phyloP scores from a whole-genome alignment of 78 protist genomes.

The Thecamonas trahens region DNA sequence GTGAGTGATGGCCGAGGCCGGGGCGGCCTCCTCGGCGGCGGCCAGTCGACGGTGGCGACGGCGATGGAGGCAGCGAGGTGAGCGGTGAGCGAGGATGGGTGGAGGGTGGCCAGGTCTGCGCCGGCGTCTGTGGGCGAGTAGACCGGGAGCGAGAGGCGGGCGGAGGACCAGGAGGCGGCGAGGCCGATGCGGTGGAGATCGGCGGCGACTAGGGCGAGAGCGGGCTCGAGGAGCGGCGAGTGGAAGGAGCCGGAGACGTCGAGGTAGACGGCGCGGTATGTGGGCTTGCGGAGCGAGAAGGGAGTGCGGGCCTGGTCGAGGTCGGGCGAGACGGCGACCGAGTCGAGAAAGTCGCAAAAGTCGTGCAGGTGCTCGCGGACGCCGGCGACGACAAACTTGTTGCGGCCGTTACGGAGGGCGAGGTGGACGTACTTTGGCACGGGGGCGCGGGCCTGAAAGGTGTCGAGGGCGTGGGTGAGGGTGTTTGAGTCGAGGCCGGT shows the following conservation, averaged over 20 bases:
- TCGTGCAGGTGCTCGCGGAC: slow-evolving; percentile 11
- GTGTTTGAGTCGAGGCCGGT: background rate
- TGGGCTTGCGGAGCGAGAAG: slow-evolving; percentile 30
- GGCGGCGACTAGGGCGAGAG: background rate
- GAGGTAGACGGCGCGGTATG: slow-evolving; percentile 16
- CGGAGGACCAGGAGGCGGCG: background rate
- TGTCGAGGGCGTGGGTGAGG: background rate
- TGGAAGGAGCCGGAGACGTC: slow-evolving; percentile 48
- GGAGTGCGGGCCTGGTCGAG: slow-evolving; percentile 32
- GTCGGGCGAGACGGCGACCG: background rate
- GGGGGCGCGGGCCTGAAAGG: slow-evolving; percentile 6
- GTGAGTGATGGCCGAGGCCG: slow-evolving; percentile 13
- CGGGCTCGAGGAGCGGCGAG: slow-evolving; percentile 3
- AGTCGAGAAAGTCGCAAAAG: background rate
- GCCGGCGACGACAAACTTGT: slow-evolving; percentile 22
- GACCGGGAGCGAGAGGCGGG: slow-evolving; percentile 20
- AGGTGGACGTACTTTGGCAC: background rate
- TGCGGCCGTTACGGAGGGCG: slow-evolving; percentile 38
- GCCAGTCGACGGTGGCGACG: slow-evolving; percentile 12
- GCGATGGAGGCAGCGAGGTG: background rate
- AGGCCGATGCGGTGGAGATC: background rate
- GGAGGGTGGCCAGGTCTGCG: slow-evolving; percentile 6
- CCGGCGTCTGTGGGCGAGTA: slow-evolving; percentile 38
- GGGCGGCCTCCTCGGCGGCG: background rate
- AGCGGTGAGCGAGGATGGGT: background rate